Conservation (phyloP, 164 flowering plant genomes). For the Berberis vulgaris region DNA sequence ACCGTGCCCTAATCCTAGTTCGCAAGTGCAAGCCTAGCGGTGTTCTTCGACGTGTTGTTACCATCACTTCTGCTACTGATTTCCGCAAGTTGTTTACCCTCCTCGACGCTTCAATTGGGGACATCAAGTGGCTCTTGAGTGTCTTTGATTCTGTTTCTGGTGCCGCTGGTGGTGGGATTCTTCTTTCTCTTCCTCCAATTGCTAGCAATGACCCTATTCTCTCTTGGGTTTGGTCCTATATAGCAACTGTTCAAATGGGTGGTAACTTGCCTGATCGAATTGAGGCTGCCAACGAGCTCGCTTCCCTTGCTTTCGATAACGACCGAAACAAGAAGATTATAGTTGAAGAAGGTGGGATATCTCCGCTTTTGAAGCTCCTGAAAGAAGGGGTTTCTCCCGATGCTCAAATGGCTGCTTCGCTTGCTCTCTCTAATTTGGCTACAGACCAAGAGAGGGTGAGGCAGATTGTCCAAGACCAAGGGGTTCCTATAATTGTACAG, state of each 20-base stretch:
- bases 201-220: conserved; percentile 74
- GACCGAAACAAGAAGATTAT: conserved; percentile 61
- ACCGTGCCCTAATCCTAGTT: conserved; percentile 44
- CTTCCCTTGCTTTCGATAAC: conserved; percentile 47
- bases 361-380: conserved; percentile 51
- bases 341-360: conserved; percentile 67
- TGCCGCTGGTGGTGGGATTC: conserved; percentile 14
- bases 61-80: conserved; percentile 51
- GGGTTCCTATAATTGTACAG: conserved; percentile 38
- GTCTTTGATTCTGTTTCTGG: conserved; percentile 24
- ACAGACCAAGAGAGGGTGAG: conserved; percentile 36
- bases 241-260: conserved; percentile 59
- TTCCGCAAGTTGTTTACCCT: conserved; percentile 44
- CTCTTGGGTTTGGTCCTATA: conserved; percentile 70
- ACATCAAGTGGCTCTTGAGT: conserved; percentile 55
- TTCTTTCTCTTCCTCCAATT: conserved; percentile 57
- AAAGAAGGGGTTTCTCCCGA: conserved; percentile 47
- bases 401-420: conserved; percentile 60
- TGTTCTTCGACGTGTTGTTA: conserved; percentile 43
- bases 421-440: conserved; percentile 35
- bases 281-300: conserved; percentile 64
- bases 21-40: conserved; percentile 50
- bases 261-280: conserved; percentile 26
- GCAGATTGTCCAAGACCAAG: conserved; percentile 24
- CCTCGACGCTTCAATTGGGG: conserved; percentile 59